These are phyloP conservation scores for Melocanna baccifera DNA, from an alignment of 176 grass and related monocot species.

Conservation along the genomic window DNA sequence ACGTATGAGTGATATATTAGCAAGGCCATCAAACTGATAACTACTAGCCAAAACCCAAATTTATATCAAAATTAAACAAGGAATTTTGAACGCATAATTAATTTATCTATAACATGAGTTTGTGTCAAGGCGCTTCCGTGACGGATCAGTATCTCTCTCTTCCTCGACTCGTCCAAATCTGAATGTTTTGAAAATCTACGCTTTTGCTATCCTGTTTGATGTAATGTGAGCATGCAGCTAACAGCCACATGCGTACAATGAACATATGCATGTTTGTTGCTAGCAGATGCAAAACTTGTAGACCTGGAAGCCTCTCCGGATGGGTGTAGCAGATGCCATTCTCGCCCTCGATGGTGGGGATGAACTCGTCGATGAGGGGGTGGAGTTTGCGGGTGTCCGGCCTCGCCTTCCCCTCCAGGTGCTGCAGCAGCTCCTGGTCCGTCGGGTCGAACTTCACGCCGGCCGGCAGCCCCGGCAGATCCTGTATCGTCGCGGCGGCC, in stretches of 20 bases:
- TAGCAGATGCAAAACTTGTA: slow-evolving; percentile 1
- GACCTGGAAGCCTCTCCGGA: slow-evolving; percentile 91
- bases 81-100: background rate
- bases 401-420: slow-evolving; percentile 88
- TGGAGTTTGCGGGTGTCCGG: slow-evolving; percentile 69
- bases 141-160: slow-evolving; percentile 14
- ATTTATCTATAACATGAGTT: background rate
- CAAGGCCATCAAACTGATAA: slow-evolving; percentile 28
- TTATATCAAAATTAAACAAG: background rate
- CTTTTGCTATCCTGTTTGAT: slow-evolving; percentile 12
- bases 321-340: slow-evolving; percentile 99
- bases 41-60: background rate
- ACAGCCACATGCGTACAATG: background rate
- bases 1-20: background rate
- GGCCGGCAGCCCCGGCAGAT: slow-evolving; percentile 76
- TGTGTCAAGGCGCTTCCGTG: background rate
- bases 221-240: slow-evolving; percentile 22
- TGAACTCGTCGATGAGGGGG: slow-evolving; percentile 96
- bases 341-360: slow-evolving; percentile 94
- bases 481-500: slow-evolving; percentile 68
- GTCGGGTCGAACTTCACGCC: slow-evolving; percentile 98
- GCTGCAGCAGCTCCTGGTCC: slow-evolving; percentile 89
- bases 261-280: background rate
- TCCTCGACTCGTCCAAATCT: slow-evolving; percentile 36
- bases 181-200: background rate